Conservation (phyloP, 2,329 filamentous ascomycete species). For the Pochonia chlamydosporia region DNA sequence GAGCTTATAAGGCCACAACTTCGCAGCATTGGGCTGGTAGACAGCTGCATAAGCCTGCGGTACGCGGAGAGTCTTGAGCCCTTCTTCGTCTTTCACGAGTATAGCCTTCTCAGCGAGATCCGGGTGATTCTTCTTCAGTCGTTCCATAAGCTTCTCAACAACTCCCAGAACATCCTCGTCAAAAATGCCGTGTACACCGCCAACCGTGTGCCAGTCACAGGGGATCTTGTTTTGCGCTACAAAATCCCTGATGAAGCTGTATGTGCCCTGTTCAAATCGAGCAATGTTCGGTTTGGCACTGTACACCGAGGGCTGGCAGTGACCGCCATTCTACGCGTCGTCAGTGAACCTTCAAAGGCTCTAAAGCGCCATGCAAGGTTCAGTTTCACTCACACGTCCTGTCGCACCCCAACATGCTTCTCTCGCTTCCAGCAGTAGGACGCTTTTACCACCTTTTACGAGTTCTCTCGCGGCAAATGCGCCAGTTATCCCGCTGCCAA, state of each 20-base stretch:
- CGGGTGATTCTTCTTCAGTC: conserved; percentile 44
- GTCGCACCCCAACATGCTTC: conserved; percentile 82
- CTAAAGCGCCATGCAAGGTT: not conserved
- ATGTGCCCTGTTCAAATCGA: conserved; percentile 68
- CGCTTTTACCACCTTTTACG: conserved; percentile 42
- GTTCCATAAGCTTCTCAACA: conserved; percentile 43
- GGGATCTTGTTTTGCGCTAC: conserved; percentile 51
- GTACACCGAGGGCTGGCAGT: conserved; percentile 71
- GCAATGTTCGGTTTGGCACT: conserved; percentile 53
- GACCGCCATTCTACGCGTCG: conserved; percentile 55
- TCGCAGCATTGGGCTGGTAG: conserved; percentile 58
- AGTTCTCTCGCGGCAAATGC: conserved; percentile 63
- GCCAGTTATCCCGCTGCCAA: conserved; percentile 75
- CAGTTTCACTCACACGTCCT: conserved; percentile 54
- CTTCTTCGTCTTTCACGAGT: conserved; percentile 31
- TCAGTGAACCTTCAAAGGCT: not conserved
- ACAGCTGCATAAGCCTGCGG: conserved; percentile 57
- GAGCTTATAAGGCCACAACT: conserved; percentile 80
- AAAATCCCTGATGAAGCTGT: conserved; percentile 51
- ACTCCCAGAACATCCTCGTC: conserved; percentile 47
- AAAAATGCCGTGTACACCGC: conserved; percentile 60
- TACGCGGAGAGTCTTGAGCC: conserved; percentile 48
- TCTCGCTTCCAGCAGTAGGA: conserved; percentile 71
- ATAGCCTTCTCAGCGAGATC: conserved; percentile 46
- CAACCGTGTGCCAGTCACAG: conserved; percentile 63